Evolutionary conservation across 306 rosid genomes (phyloP), one percentile per base, ranked within the genome.

Genomic region (Gastrolobium villosum): DNA sequence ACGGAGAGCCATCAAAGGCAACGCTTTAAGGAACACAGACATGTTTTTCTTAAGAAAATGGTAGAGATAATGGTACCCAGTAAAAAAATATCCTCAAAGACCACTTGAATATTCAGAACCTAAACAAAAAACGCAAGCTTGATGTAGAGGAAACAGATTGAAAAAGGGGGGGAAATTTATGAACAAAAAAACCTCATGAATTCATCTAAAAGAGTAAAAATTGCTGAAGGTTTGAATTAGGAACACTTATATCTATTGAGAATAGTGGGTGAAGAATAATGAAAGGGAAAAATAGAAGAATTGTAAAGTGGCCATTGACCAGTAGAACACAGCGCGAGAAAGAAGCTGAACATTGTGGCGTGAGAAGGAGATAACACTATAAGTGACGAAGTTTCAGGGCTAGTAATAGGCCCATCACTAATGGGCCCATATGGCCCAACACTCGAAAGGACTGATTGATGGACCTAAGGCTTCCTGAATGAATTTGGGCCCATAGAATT

Each of bases 1-100:
- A 49, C 94, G 94, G 20, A 89, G 78, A 8, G 89, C 54, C 13
- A 81, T 77, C 85, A 86, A 84, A 72, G 98, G 97, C 65, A 83
- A 73, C 39, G 94, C 79, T 83, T 86, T 85, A 43, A 89, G 85
- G 61, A 83, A 74, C 59, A 88, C 53, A 48, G 94, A 78, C 97
- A 92, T 91, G 20, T 46, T 74, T 36, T 48, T 31, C 5, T n/a
- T 9, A 43, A 6, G 14, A 59, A 14, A n/a, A 13, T 2, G 6
- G 10, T 9, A 2, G 7, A 31, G 41, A 34, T 7, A 65, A 57
- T 7, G 35, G 70, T 57, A 48, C 62, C 76, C 70, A 45, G 6
- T 10, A 26, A 40, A 11, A 48, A 56, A 15, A 32, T 43, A 28
- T 9, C 35, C 36, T 30, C 31, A 10, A 14, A 32, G 5, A 37